Conservation (phyloP, 1,284 basidiomycete species). For the Lignosus rhinocerotis region DNA sequence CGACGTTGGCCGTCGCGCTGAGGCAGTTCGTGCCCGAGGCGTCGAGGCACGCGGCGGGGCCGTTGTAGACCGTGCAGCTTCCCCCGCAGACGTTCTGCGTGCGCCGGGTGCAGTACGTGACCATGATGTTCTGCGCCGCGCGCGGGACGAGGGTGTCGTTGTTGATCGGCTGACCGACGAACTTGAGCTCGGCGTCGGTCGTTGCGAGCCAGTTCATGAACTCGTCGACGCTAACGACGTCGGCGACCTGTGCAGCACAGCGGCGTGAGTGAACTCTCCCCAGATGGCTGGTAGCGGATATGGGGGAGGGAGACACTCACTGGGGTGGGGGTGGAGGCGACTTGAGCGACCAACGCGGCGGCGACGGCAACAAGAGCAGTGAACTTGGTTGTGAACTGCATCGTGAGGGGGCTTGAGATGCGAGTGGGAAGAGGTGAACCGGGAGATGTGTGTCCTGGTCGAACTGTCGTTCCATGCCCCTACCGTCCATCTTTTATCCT, state of each 20-base stretch:
- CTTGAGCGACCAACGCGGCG: not conserved
- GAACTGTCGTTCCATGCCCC: too few species aligned
- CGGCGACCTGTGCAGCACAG: not conserved
- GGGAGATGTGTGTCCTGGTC: too few species aligned
- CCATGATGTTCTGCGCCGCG: not conserved
- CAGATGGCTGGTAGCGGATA: not conserved
- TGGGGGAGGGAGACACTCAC: not conserved
- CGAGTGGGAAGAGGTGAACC: too few species aligned
- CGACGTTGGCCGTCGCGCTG: not conserved
- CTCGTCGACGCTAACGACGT: not conserved
- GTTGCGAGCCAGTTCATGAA: conserved; percentile 1
- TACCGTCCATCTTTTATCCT: too few species aligned
- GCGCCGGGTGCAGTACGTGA: conserved; percentile 2
- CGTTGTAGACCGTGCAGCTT: not conserved
- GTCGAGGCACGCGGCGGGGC: not conserved
- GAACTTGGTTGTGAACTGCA: not conserved
- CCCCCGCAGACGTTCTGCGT: not conserved
- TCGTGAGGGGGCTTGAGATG: not conserved
- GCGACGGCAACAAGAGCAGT: not conserved
- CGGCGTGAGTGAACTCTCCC: too few species aligned
- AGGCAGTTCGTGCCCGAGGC: not conserved
- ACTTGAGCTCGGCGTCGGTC: conserved; percentile 4
- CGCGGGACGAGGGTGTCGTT: not conserved
- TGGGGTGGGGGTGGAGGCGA: not conserved
- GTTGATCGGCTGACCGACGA: not conserved